Evolutionary conservation across 345 rosid species (phyloP).

Genomic region (Jatropha curcas): DNA sequence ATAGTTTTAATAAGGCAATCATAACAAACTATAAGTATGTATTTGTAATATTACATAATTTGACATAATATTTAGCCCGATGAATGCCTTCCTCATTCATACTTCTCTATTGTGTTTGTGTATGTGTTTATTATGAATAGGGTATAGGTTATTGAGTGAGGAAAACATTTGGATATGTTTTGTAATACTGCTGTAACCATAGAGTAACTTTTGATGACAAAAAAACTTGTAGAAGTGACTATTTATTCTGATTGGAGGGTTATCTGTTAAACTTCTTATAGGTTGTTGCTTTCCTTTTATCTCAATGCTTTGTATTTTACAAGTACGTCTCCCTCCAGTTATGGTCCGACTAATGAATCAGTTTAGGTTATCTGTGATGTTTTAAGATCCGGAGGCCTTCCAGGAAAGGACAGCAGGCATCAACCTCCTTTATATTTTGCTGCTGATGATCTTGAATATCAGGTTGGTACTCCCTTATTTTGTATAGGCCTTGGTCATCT

Average conservation of each 20-base stretch:
- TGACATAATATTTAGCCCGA: too few relatives aligned
- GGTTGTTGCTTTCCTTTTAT: not conserved
- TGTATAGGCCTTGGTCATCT: not conserved
- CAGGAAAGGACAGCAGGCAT: slow-evolving; percentile 31
- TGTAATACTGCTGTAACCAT: not conserved
- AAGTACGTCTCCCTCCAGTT: not conserved
- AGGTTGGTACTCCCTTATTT: slow-evolving; percentile 34
- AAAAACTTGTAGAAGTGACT: not conserved
- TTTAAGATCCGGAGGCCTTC: slow-evolving; percentile 46
- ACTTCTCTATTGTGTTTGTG: too few relatives aligned
- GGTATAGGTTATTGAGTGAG: not conserved
- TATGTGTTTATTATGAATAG: too few relatives aligned
- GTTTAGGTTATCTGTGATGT: slow-evolving; percentile 47
- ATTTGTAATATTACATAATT: too few relatives aligned
- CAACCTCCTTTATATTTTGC: slow-evolving; percentile 49
- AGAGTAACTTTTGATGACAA: not conserved
- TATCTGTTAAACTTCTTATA: not conserved
- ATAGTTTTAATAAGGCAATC: too few relatives aligned
- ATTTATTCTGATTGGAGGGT: not conserved
- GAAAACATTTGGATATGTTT: not conserved
- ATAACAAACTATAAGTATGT: too few relatives aligned
- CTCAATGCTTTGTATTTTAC: not conserved
- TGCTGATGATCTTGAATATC: slow-evolving; percentile 55
- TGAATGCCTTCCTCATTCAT: too few relatives aligned
- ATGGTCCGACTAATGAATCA: slow-evolving; percentile 12